phyloP scores from a whole-genome alignment of 1,139 yeast genomes.

The Candida smagusa region DNA sequence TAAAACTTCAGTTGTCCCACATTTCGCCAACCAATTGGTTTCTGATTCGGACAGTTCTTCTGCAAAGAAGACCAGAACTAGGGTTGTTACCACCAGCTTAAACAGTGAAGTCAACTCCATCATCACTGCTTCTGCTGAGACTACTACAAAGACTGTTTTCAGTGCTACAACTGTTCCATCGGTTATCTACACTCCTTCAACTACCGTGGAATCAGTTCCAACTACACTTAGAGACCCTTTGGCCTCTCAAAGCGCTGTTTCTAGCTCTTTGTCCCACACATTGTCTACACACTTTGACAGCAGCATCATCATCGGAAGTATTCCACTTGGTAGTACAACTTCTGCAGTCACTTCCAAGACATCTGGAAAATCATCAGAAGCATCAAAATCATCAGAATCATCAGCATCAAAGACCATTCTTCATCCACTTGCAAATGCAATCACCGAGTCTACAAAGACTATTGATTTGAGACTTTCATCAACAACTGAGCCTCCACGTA shows the following conservation, averaged over 20 bases:
- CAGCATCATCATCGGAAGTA: conserved; percentile 8
- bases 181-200: conserved; percentile 17
- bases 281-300: conserved; percentile 9
- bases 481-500: neutral
- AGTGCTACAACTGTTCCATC: conserved; percentile 22
- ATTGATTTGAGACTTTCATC: conserved; percentile 12
- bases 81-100: conserved; percentile 8
- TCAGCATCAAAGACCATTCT: neutral
- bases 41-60: neutral
- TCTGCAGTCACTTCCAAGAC: neutral
- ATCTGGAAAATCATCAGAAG: neutral
- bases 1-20: conserved; percentile 2
- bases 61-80: conserved; percentile 7
- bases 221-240: conserved; percentile 28
- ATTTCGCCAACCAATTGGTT: neutral
- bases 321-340: neutral
- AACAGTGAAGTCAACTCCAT: conserved; percentile 5
- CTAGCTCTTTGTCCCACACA: conserved; percentile 11
- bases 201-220: conserved; percentile 17
- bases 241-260: conserved; percentile 19
- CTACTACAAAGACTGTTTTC: conserved; percentile 26
- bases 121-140: conserved; percentile 18
- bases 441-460: conserved; percentile 5
- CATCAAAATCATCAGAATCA: neutral
- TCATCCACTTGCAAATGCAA: neutral